These are phyloP conservation scores for Nakazawaea siamensis DNA, from an alignment of 805 yeast genomes.

Conservation along the genomic window DNA sequence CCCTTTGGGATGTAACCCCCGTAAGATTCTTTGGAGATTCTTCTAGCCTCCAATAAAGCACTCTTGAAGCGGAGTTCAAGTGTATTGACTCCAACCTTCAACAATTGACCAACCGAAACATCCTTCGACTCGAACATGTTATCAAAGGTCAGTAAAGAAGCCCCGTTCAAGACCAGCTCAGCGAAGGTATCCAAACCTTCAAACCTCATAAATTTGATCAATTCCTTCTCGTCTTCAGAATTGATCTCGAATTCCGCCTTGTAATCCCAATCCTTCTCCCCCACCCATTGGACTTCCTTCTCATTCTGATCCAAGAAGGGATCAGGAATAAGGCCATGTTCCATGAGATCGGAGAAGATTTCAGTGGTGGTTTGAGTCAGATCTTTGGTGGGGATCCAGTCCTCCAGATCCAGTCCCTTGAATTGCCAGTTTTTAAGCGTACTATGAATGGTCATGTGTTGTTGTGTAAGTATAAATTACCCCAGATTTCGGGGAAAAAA, in stretches of 20 bases:
- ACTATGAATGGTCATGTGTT: not conserved
- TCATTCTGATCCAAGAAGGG: conserved; percentile 39
- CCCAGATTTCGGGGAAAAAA: too few relatives aligned
- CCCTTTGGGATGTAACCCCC: conserved; percentile 18
- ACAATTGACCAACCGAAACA: conserved; percentile 19
- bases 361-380: conserved; percentile 17
- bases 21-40: conserved; percentile 21
- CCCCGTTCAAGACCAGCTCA: conserved; percentile 31
- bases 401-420: not conserved
- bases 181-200: conserved; percentile 38
- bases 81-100: conserved; percentile 19
- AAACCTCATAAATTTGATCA: conserved; percentile 17
- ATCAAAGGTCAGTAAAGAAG: conserved; percentile 24
- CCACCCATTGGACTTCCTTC: conserved; percentile 40
- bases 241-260: conserved; percentile 15
- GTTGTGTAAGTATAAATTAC: too few relatives aligned
- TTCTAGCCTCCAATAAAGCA: conserved; percentile 26
- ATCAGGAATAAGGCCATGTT: conserved; percentile 30
- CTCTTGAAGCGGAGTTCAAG: conserved; percentile 29
- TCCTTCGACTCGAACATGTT: conserved; percentile 34
- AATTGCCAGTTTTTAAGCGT: conserved; percentile 4
- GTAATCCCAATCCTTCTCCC: conserved; percentile 43
- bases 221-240: not conserved
- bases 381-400: conserved; percentile 5
- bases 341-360: conserved; percentile 33